Evolutionary conservation across 2,329 filamentous ascomycete species (phyloP), one percentile per base, ranked within the genome.

Genomic region (Aspergillus tanneri): DNA sequence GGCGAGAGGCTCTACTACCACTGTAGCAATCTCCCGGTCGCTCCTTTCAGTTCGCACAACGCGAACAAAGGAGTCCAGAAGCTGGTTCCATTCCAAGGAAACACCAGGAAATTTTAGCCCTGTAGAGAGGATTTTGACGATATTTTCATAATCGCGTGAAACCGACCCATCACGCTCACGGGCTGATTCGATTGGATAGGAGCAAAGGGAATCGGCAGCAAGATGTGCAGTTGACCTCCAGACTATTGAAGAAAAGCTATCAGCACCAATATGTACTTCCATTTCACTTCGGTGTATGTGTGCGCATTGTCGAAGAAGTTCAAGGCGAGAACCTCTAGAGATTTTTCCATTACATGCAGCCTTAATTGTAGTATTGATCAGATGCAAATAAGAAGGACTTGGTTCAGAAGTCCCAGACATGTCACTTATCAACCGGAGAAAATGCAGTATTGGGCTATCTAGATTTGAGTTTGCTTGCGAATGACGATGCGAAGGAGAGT

Each of bases 1-100:
- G 0, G 87, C 81, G 3, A 93, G 60, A 1, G 86, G 86, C 52
- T 95, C 89, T 30, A 91, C 74, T 1, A 90, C 76, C 19, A 81
- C 79, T 41, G 87, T 74, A 4, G 84, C 80, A 32, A 85, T 77
- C 5, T 83, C 85, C 12, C 81, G 79, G 52, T 89, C 83, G 3
- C 88, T 87, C 43, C 80, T 80, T 54, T 89, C 83, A 10, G 77
- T 71, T 14, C 75, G 77, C 5, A 85, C 79, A 43, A 81, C 79
- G 7, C 76, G 68, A 3, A 80, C 72, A 7, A 88, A 70, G 1
- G 75, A 67, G 7, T 78, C 71, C 43, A 88, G 82, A 1, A 92
- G 71, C 0, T 73, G 50, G 41, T 65, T 62, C 76, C 77, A 79
- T 32, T 66, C 62, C 9, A 64, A 27, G 47, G 52, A 55, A 25